Evolutionary conservation across 1,284 basidiomycete species (phyloP).

Genomic region (Afroboletus lepidellus): DNA sequence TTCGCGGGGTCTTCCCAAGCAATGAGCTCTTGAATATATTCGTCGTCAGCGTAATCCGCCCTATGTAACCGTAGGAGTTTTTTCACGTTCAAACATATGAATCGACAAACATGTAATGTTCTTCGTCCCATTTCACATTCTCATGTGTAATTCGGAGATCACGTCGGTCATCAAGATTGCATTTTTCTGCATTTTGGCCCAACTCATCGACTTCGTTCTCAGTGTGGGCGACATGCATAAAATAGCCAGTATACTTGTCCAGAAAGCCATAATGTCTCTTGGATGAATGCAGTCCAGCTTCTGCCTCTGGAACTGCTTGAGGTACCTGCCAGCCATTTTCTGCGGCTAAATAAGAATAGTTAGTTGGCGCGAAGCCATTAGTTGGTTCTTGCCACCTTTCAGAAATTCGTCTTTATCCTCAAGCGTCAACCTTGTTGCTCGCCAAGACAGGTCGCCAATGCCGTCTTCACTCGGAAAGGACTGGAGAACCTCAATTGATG

Average conservation of each 20-base stretch:
- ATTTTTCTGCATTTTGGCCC: conserved; percentile 60
- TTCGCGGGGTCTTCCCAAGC: conserved; percentile 57
- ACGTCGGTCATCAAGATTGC: conserved; percentile 45
- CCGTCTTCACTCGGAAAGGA: conserved; percentile 28
- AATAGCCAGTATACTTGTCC: conserved; percentile 68
- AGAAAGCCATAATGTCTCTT: conserved; percentile 70
- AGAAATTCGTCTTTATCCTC: conserved; percentile 55
- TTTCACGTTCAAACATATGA: not conserved
- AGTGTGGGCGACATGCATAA: conserved; percentile 62
- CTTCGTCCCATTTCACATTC: conserved; percentile 74
- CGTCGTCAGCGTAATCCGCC: conserved; percentile 76
- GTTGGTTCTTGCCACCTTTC: conserved; percentile 44
- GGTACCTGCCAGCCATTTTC: conserved; percentile 76
- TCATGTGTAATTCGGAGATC: conserved; percentile 54
- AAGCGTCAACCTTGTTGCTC: conserved; percentile 43
- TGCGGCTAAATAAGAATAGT: conserved; percentile 47
- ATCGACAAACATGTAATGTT: conserved; percentile 70
- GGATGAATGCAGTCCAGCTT: conserved; percentile 38
- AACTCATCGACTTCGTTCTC: conserved; percentile 81
- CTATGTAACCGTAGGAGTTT: conserved; percentile 37
- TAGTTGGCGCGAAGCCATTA: conserved; percentile 2
- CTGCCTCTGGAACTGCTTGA: conserved; percentile 51
- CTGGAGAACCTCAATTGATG: conserved; percentile 64
- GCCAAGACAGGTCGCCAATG: conserved; percentile 43
- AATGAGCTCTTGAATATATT: conserved; percentile 67